Conservation (phyloP, 257 asterid species). For the Solanum neorickii region DNA sequence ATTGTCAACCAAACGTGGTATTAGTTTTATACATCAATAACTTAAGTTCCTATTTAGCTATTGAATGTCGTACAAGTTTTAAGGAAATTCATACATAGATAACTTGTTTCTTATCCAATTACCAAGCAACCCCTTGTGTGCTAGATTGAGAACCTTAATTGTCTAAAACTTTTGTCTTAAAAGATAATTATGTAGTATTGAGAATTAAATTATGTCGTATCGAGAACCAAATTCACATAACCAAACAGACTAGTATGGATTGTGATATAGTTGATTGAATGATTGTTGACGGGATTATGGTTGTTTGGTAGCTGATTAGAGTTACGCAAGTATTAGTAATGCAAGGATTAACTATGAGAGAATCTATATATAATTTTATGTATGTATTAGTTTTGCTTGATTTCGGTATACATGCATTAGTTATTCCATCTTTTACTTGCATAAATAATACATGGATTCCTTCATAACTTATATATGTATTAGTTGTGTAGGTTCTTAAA, state of each 20-base stretch:
- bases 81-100: background rate
- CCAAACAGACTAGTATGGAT: background rate
- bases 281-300: constrained; percentile 39
- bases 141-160: background rate
- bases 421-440: background rate
- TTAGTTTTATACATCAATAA: background rate
- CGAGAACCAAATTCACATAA: background rate
- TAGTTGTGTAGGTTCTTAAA: no score
- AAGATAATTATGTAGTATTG: background rate
- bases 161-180: background rate
- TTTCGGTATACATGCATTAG: background rate
- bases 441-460: background rate
- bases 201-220: background rate
- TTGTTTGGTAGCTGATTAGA: background rate
- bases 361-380: background rate
- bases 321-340: background rate
- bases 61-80: background rate
- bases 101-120: background rate
- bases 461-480: no score
- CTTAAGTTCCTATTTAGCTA: background rate
- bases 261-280: background rate
- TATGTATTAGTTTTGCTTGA: background rate
- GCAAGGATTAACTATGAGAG: background rate
- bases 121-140: background rate
- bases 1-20: background rate